Evolutionary conservation across 2,329 filamentous ascomycete species (phyloP).

Genomic region (Claviceps cyperi): DNA sequence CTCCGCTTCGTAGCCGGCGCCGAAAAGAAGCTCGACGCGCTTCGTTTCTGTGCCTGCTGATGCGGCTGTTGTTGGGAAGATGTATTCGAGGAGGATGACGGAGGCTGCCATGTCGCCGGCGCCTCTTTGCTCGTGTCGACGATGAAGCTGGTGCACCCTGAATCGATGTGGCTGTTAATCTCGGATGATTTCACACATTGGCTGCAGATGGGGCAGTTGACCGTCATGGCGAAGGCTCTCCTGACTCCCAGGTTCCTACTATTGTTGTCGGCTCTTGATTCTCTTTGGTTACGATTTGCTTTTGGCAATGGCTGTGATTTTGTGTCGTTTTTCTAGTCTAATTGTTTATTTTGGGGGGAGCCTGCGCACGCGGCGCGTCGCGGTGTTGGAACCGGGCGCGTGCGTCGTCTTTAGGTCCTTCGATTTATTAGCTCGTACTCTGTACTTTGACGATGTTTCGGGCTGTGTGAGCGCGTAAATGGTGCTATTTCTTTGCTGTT

Average conservation of each 20-base stretch:
- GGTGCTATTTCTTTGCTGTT: too few relatives aligned
- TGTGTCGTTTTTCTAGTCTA: not conserved
- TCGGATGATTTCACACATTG: constrained; percentile 54
- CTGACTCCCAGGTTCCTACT: not conserved
- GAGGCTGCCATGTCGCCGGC: constrained; percentile 12
- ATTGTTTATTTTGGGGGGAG: not conserved
- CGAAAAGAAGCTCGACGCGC: constrained; percentile 45
- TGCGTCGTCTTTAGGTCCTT: too few relatives aligned
- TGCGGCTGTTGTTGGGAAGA: constrained; percentile 21
- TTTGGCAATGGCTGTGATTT: too few relatives aligned
- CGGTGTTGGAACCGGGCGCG: too few relatives aligned
- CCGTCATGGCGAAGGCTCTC: constrained; percentile 22
- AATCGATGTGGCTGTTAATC: constrained; percentile 89
- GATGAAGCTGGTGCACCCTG: constrained; percentile 56
- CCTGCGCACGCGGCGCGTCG: too few relatives aligned
- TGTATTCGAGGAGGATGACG: not conserved
- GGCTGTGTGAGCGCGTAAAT: too few relatives aligned
- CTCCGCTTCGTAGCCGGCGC: constrained; percentile 31
- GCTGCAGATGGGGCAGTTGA: constrained; percentile 71
- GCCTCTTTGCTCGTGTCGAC: constrained; percentile 30
- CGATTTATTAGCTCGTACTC: too few relatives aligned
- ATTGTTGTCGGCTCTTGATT: not conserved
- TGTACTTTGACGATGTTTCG: too few relatives aligned
- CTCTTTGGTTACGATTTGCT: not conserved
- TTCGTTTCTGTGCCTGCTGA: constrained; percentile 32